phyloP scores from a whole-genome alignment of 2,329 filamentous ascomycete genomes.

The Trichoderma sp. region DNA sequence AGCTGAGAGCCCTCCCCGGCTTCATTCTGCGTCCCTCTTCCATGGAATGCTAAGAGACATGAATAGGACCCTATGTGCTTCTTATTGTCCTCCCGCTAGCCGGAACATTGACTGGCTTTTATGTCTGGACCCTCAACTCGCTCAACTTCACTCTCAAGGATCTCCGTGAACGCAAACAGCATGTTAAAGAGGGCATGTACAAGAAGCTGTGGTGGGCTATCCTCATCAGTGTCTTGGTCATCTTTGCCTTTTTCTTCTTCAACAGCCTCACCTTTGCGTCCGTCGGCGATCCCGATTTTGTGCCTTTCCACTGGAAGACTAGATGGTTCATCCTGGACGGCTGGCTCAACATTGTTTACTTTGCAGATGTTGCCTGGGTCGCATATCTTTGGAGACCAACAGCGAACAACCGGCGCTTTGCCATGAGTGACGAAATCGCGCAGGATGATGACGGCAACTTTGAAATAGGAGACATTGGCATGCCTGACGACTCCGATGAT shows the following conservation, averaged over 20 bases:
- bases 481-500: constrained; percentile 59
- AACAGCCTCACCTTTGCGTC: constrained; percentile 95
- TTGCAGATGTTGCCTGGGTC: constrained; percentile 87
- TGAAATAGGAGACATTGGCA: constrained; percentile 88
- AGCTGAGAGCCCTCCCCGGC: constrained; percentile 25
- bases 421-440: constrained; percentile 98
- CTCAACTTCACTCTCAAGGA: constrained; percentile 95
- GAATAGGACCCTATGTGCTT: constrained; percentile 74
- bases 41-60: not conserved
- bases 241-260: constrained; percentile 98
- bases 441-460: constrained; percentile 96
- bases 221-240: constrained; percentile 84
- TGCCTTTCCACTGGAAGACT: constrained; percentile 95
- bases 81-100: constrained; percentile 91
- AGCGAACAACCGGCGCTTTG: constrained; percentile 93
- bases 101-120: constrained; percentile 90
- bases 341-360: constrained; percentile 95
- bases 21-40: not conserved
- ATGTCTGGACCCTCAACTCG: constrained; percentile 97
- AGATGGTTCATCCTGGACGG: constrained; percentile 97
- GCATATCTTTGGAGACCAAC: constrained; percentile 97
- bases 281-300: constrained; percentile 78
- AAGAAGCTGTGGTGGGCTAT: constrained; percentile 99
- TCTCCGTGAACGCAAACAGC: constrained; percentile 89
- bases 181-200: constrained; percentile 93